Conservation (phyloP, 306 rosid genomes). For the barrel medic (Medicago truncatula) region DNA sequence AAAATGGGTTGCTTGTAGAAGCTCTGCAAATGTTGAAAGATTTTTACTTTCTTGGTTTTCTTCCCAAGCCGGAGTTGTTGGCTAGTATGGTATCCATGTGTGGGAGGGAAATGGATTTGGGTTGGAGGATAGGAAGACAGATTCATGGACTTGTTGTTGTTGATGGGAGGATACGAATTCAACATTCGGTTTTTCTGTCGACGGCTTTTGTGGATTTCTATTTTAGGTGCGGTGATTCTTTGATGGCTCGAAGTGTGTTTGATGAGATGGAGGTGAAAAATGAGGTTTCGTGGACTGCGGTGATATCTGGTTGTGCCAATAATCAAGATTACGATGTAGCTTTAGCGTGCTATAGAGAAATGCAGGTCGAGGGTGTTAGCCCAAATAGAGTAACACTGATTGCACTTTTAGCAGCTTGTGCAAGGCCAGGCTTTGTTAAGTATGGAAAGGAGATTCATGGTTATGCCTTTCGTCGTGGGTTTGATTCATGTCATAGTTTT, state of each 20-base stretch:
- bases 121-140: conserved; percentile 56
- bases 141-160: conserved; percentile 61
- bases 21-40: conserved; percentile 51
- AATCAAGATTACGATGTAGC: conserved; percentile 49
- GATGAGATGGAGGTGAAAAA: conserved; percentile 57
- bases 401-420: conserved; percentile 62
- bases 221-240: conserved; percentile 51
- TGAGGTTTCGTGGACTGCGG: conserved; percentile 76
- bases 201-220: conserved; percentile 71
- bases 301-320: conserved; percentile 61
- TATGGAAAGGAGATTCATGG: conserved; percentile 69
- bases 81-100: conserved; percentile 60
- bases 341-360: conserved; percentile 53
- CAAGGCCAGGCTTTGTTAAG: conserved; percentile 46
- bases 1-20: conserved; percentile 52
- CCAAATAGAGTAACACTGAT: conserved; percentile 66
- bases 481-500: conserved; percentile 55
- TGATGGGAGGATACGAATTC: conserved; percentile 49
- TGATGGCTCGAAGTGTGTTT: conserved; percentile 57
- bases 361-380: conserved; percentile 58
- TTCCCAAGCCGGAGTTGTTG: conserved; percentile 61
- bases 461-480: conserved; percentile 56
- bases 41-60: conserved; percentile 49
- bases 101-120: conserved; percentile 49
- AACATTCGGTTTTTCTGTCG: conserved; percentile 53